phyloP scores from a whole-genome alignment of 208 protist species.

The Leishmania tropica region DNA sequence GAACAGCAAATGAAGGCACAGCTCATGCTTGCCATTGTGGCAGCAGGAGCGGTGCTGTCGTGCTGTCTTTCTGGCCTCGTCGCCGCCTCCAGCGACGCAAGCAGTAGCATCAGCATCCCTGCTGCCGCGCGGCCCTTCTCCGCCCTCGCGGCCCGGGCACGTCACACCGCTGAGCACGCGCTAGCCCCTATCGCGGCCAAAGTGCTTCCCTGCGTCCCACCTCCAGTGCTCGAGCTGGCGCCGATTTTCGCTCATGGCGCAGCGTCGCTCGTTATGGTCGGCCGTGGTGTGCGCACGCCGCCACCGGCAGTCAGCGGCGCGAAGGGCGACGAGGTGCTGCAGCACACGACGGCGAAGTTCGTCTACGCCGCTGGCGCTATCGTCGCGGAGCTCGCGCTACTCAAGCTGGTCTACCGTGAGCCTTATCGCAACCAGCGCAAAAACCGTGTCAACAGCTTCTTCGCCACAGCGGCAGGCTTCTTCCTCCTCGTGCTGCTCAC shows the following conservation, averaged over 20 bases:
- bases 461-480: conserved; percentile 41
- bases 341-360: conserved; percentile 61
- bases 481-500: conserved; percentile 42
- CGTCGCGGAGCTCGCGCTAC: conserved; percentile 43
- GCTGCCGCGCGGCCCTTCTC: not conserved
- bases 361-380: conserved; percentile 54
- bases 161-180: not conserved
- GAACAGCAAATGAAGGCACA: not conserved
- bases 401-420: conserved; percentile 57
- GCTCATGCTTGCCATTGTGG: not conserved
- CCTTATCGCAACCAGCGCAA: conserved; percentile 41
- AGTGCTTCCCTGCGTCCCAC: conserved; percentile 8
- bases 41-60: not conserved
- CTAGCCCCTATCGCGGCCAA: conserved; percentile 5
- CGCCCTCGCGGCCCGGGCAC: not conserved
- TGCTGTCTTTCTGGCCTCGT: not conserved
- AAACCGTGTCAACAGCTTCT: conserved; percentile 43
- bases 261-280: conserved; percentile 41
- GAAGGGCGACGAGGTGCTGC: conserved; percentile 21
- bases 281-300: conserved; percentile 23
- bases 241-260: conserved; percentile 43
- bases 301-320: conserved; percentile 19
- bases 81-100: not conserved
- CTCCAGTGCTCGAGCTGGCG: conserved; percentile 10
- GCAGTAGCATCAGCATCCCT: not conserved